Conservation (phyloP, 805 yeast species). For the Ogataea parapolymorpha region DNA sequence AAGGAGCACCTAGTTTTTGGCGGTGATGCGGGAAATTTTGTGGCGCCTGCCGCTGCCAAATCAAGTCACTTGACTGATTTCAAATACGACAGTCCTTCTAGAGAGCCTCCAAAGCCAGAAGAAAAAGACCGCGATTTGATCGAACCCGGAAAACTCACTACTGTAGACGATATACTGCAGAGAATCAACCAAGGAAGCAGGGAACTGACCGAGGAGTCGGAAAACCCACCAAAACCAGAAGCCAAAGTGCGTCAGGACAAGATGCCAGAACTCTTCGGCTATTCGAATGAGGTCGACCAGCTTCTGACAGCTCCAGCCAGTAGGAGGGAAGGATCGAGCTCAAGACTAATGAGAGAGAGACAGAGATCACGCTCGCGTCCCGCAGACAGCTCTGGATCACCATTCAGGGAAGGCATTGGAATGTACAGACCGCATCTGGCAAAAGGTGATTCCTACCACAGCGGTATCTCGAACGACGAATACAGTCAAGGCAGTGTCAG, state of each 20-base stretch:
- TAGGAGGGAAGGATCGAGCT: constrained; percentile 40
- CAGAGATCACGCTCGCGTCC: constrained; percentile 22
- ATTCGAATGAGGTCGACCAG: constrained; percentile 37
- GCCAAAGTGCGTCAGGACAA: constrained; percentile 11
- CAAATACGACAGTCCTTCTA: constrained; percentile 14
- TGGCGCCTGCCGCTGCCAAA: constrained; percentile 35
- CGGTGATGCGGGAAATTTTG: constrained; percentile 31
- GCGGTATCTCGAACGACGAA: constrained; percentile 45
- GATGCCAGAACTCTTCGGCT: constrained; percentile 32
- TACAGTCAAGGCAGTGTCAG: constrained; percentile 9
- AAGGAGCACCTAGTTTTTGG: constrained; percentile 26
- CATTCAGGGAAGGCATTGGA: constrained; percentile 32
- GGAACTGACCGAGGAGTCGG: constrained; percentile 12
- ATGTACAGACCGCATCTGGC: constrained; percentile 59
- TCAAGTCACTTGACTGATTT: constrained; percentile 19
- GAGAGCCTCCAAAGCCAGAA: constrained; percentile 8
- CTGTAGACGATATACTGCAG: constrained; percentile 32
- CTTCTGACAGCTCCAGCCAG: constrained; percentile 43
- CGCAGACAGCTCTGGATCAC: constrained; percentile 15
- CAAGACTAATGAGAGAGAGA: constrained; percentile 26
- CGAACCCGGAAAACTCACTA: constrained; percentile 24
- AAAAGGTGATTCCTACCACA: constrained; percentile 72
- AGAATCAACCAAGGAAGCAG: constrained; percentile 31
- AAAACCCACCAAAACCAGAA: constrained; percentile 9
- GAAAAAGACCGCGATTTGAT: constrained; percentile 17